Base-by-base conservation (phyloP, 1,139 yeast genomes). In the Candida labiduridarum region DNA sequence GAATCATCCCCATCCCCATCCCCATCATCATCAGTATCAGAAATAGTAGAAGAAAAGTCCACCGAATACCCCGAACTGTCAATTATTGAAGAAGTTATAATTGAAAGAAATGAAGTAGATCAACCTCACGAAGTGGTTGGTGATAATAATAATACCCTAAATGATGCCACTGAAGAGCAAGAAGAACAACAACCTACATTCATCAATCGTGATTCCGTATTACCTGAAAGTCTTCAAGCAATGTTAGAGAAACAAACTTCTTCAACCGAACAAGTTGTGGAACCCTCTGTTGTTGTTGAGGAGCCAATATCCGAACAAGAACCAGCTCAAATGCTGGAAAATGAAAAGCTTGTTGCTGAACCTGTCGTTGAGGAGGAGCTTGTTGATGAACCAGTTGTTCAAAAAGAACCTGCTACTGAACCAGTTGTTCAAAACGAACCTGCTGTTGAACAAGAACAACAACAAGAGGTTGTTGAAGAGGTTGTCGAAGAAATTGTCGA, bases 341-440 rank as follows among this genome's bases (percentile, higher is more conserved):
- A 19, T 29, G 52, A 49, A n/a, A 4, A 34, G 10, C 2, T 2
- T 14, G 36, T 42, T 19, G 49, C 47, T 15, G 52, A 48, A 22
- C 31, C 35, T 5, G 27, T 44, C 15, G 42, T 35, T 35, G 36
- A 31, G 14, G 10, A 30, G 10, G 45, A 31, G 4, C 18, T 8
- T 40, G 43, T 38, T 18, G 54, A 50, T 30, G 52, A 53, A 48
- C 16, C 29, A 44, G 50, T 16, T 33, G 53, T 44, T 12, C 54
- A 51, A 45, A 47, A 50, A 12, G 38, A 34, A 15, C 18, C 19
- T n/a, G 18, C 39, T 16, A 49, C 47, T 14, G 52, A 47, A 9
- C 35, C 45, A 18, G 25, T 42, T 11, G 45, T 30, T 31, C 12
- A 22, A 3, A 22, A 39, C 3, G 42, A 39, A 12, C n/a, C 25